Evolutionary conservation across 2,329 filamentous ascomycete species (phyloP).

Genomic region (Zarea fungicola): DNA sequence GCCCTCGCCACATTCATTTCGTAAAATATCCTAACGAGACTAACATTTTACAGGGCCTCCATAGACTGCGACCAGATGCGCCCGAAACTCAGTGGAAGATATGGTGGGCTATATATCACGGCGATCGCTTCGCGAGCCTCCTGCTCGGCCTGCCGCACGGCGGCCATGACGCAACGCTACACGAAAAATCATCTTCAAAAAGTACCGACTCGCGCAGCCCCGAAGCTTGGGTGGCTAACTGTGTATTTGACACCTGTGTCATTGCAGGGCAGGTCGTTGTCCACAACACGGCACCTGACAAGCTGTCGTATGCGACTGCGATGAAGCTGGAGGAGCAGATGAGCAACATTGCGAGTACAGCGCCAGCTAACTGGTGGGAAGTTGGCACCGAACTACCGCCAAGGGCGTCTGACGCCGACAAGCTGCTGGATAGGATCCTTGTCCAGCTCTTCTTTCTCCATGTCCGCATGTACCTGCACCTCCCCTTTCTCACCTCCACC

Average conservation of each 20-base stretch:
- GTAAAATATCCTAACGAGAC: slow-evolving; percentile 16
- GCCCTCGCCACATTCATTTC: slow-evolving; percentile 1
- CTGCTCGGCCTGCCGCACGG: slow-evolving; percentile 40
- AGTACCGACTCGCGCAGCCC: background rate
- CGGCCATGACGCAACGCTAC: slow-evolving; percentile 27
- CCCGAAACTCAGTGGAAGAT: slow-evolving; percentile 26
- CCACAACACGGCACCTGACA: background rate
- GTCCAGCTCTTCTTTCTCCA: slow-evolving; percentile 38
- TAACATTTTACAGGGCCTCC: slow-evolving; percentile 18
- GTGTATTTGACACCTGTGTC: slow-evolving; percentile 20
- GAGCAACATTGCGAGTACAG: slow-evolving; percentile 27
- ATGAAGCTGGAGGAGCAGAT: slow-evolving; percentile 19
- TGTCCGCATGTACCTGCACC: slow-evolving; percentile 37
- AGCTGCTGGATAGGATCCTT: slow-evolving; percentile 32
- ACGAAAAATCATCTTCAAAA: background rate
- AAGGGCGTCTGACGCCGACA: slow-evolving; percentile 21
- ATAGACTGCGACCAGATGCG: slow-evolving; percentile 18
- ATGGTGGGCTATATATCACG: slow-evolving; percentile 19
- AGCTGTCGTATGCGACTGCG: background rate
- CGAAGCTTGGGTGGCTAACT: slow-evolving; percentile 16
- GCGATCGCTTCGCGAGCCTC: slow-evolving; percentile 37
- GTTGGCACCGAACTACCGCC: background rate
- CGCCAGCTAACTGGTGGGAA: slow-evolving; percentile 6
- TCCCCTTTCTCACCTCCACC: slow-evolving; percentile 33
- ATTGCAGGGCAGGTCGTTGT: slow-evolving; percentile 24